Evolutionary conservation across 768 basidiomycete species (phyloP).

Genomic region (Boletus edulis): DNA sequence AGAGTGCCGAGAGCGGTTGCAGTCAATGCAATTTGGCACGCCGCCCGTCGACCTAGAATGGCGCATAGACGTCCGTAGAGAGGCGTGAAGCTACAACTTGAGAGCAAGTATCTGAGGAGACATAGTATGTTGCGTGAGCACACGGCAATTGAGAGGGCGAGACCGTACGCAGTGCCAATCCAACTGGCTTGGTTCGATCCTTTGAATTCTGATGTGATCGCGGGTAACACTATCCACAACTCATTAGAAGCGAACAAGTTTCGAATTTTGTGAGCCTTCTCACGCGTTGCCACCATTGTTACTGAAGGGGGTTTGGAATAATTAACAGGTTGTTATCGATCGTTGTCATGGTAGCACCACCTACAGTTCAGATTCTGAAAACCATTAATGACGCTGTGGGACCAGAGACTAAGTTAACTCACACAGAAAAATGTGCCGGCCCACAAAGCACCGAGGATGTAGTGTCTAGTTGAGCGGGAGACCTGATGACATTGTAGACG

Average conservation of each 20-base stretch:
- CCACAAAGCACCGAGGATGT: conserved; percentile 67
- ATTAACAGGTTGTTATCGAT: not conserved
- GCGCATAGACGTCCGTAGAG: conserved; percentile 76
- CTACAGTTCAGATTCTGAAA: conserved; percentile 14
- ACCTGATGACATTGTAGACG: conserved; percentile 53
- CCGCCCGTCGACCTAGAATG: conserved; percentile 66
- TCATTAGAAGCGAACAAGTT: not conserved
- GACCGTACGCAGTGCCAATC: conserved; percentile 22
- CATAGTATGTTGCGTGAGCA: too few relatives aligned
- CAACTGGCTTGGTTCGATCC: conserved; percentile 25
- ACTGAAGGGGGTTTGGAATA: conserved; percentile 1
- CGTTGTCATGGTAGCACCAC: not conserved
- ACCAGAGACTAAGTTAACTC: not conserved
- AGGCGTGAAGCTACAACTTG: conserved; percentile 78
- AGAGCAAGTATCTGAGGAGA: conserved; percentile 51
- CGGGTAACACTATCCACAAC: conserved; percentile 2
- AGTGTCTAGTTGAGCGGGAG: conserved; percentile 50
- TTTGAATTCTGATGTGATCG: conserved; percentile 23
- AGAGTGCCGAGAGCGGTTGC: conserved; percentile 61
- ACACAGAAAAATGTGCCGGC: conserved; percentile 67
- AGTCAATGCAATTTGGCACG: conserved; percentile 60
- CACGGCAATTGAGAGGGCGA: too few relatives aligned
- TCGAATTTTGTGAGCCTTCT: not conserved
- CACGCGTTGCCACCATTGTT: conserved; percentile 25
- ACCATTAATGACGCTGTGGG: not conserved